These are phyloP conservation scores for Danielia reshetovae DNA, from an alignment of 805 yeast genomes.

Conservation along the genomic window DNA sequence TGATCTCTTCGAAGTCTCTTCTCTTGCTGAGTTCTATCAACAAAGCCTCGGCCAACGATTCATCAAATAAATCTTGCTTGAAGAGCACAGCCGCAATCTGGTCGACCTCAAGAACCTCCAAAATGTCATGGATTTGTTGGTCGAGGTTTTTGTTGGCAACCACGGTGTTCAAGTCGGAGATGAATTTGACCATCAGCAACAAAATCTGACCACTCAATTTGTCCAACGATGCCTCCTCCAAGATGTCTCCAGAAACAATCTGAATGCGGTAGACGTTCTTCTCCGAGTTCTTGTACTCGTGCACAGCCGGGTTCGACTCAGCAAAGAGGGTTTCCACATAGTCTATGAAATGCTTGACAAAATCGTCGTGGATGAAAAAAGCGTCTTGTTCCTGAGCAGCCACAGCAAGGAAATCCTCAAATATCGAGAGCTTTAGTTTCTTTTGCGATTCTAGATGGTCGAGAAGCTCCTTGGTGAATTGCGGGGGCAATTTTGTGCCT, in stretches of 20 bases:
- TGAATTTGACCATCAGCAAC: slow-evolving; percentile 19
- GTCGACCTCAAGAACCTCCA: neutral
- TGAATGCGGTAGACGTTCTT: slow-evolving; percentile 18
- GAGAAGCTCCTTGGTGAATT: slow-evolving; percentile 17
- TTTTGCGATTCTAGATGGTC: slow-evolving; percentile 6
- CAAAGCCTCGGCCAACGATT: slow-evolving; percentile 18
- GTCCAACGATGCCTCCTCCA: slow-evolving; percentile 1
- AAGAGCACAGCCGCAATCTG: slow-evolving; percentile 14
- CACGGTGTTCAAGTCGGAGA: slow-evolving; percentile 21
- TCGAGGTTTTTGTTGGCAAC: neutral
- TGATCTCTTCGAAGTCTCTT: slow-evolving; percentile 5
- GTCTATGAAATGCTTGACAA: slow-evolving; percentile 17
- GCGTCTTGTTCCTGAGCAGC: slow-evolving; percentile 1
- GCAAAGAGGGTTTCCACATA: slow-evolving; percentile 28
- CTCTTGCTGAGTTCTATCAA: slow-evolving; percentile 6
- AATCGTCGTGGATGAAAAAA: slow-evolving; percentile 17
- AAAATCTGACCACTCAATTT: slow-evolving; percentile 3
- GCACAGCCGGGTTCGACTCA: slow-evolving; percentile 27
- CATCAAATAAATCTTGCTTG: slow-evolving; percentile 21
- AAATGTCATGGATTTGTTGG: slow-evolving; percentile 2
- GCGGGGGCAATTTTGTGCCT: slow-evolving; percentile 9
- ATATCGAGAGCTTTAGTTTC: slow-evolving; percentile 12
- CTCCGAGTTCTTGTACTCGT: slow-evolving; percentile 32
- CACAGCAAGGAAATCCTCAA: slow-evolving; percentile 11
- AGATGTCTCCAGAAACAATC: neutral